These are phyloP conservation scores for Hirschioporus abietinus DNA, from an alignment of 768 basidiomycete species.

Conservation along the genomic window DNA sequence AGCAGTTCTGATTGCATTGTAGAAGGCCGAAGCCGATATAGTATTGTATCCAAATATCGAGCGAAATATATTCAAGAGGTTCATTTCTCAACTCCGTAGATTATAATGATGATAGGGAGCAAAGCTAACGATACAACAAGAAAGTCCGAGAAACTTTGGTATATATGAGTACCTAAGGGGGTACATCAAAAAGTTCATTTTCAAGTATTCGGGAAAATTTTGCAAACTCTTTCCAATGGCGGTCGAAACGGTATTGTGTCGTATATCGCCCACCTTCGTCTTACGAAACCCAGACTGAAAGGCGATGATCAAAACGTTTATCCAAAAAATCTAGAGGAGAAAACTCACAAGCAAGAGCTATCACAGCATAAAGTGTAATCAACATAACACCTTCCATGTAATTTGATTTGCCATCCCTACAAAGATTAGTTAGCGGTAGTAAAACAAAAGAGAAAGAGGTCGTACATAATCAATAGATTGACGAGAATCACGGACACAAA, in stretches of 20 bases:
- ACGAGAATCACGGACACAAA: slow-evolving; percentile 88
- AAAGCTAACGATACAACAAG: not conserved
- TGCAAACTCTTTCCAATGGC: not conserved
- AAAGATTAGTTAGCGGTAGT: slow-evolving; percentile 6
- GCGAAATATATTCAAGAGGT: too few species aligned
- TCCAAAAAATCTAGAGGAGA: slow-evolving; percentile 1
- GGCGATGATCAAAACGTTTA: slow-evolving; percentile 4
- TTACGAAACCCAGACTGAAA: slow-evolving; percentile 43
- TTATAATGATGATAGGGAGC: not conserved
- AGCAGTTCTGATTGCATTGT: too few species aligned
- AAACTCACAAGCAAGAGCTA: slow-evolving; percentile 69
- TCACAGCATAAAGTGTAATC: slow-evolving; percentile 70
- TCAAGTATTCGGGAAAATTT: not conserved
- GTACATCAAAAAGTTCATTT: not conserved
- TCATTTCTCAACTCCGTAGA: too few species aligned
- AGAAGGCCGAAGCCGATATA: too few species aligned
- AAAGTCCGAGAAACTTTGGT: not conserved
- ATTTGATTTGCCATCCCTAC: slow-evolving; percentile 77
- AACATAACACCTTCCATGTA: slow-evolving; percentile 91
- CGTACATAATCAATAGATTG: slow-evolving; percentile 72
- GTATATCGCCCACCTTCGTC: not conserved
- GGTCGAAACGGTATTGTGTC: too few species aligned
- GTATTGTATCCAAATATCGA: too few species aligned
- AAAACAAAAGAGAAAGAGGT: slow-evolving; percentile 13
- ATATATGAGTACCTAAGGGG: not conserved